Conservation (phyloP, 208 protist species). For the Acanthamoeba lenticulata region DNA sequence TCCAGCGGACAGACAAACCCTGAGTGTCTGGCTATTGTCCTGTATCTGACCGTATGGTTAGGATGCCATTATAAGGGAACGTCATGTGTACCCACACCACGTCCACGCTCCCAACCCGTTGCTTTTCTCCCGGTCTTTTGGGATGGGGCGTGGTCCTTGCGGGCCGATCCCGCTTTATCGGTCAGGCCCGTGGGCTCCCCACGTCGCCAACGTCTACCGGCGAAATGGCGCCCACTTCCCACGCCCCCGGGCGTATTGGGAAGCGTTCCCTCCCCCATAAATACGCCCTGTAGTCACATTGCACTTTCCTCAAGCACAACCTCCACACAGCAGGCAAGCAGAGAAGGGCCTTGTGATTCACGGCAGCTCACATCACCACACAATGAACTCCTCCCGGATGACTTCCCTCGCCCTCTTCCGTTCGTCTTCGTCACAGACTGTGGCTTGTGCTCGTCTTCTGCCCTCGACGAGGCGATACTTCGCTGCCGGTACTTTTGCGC, state of each 20-base stretch:
- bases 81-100: no score
- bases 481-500: not conserved
- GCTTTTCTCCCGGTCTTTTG: not conserved
- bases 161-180: not conserved
- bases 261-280: not conserved
- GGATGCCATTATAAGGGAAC: no score
- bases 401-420: not conserved
- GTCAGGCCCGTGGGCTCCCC: not conserved
- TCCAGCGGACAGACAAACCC: no score
- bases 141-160: not conserved
- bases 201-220: not conserved
- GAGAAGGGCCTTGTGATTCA: not conserved
- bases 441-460: not conserved
- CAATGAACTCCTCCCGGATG: not conserved
- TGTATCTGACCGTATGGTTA: no score
- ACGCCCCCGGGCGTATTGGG: not conserved
- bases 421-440: not conserved
- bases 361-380: not conserved
- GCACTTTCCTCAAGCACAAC: not conserved
- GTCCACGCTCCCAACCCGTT: not conserved
- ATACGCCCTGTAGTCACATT: no score
- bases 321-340: not conserved
- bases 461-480: not conserved
- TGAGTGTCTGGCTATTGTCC: no score
- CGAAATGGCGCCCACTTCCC: conserved; percentile 21